Evolutionary conservation across 257 asterid genomes (phyloP), one percentile per base, ranked within the genome.

Genomic region (Solanum verrucosum): DNA sequence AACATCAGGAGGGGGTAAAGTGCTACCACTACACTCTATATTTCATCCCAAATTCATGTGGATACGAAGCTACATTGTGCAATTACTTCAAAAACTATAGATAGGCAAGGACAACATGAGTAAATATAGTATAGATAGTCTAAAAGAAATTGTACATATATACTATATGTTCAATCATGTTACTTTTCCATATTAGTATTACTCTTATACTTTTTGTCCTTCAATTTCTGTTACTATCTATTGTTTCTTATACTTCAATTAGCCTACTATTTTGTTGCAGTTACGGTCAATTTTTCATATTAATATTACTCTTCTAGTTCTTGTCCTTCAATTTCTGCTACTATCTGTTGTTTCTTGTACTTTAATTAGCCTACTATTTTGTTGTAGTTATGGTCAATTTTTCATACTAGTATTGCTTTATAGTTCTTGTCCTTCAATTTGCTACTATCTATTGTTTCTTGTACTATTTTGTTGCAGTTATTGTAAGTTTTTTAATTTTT

Each of bases 211-310:
- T 27, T 27, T 0, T 68, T 13, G 10, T 27, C 37, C 3, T 68
- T 68, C 0, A 0, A 27, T 68, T 13, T 68, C 1, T 68, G 0
- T 0, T 65, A 25, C 18, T 25, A 2, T 68, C 5, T 6, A 0
- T 68, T 65, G 8, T 11, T 11, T 67, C 33, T 49, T 27, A 1
- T 65, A 25, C 18, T 25, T 23, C 14, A 1, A 67, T 67, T 67
- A 27, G 8, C 34, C 73, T 25, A 25, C 18, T 12, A 67, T 67
- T 25, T 67, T 67, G 18, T 67, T 25, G 9, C 0, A 25, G 35
- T 63, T n/a, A 63, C 9, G 2, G 1, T 9, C 23, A 56, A 1
- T 18, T 18, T 56, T 56, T 56, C 65, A 6, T 56, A 18, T 18
- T 56, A 56, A 0, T 56, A 56, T 56, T 56, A 3, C 65, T 6